Evolutionary conservation across 2,329 filamentous ascomycete species (phyloP), one percentile per base, ranked within the genome.

Genomic region (Penicillium brasilianum): DNA sequence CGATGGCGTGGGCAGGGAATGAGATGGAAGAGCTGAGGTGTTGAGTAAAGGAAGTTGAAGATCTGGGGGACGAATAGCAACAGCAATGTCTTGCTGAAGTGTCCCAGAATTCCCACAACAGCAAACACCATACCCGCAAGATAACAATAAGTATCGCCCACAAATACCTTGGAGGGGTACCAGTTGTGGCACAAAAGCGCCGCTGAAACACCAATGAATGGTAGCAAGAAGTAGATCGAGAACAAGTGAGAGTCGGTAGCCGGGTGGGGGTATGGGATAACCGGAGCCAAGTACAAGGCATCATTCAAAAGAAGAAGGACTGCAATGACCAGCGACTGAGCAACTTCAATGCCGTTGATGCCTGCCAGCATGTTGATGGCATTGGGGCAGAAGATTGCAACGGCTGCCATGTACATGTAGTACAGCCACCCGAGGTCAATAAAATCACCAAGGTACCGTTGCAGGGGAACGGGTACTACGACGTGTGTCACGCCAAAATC

Each of bases 301-400:
- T 98, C 95, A 80, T 99, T 99, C 75, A 92, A 80, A 61, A 90
- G 86, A 67, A 99, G 87, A 54, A 98, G 85, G 56, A 88, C 77
- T 28, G 93, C 94, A 74, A 99, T 92, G 65, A 97, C 91, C 64
- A 99, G 83, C 61, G 93, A 97, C 80, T 99, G 95, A 11, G 90
- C 88, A 58, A 98, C 95, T 77, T 99, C 95, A 75, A 99, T 95
- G 58, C 95, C 95, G 77, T 99, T 99, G 78, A 99, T 92, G n/a
- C 95, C 95, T 0, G 95, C 95, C n/a, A 99, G 83, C 80, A 99
- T 99, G 82, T 99, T 99, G 85, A 99, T 99, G 77, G 92, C 93
- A 81, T 99, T 98, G 7, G 95, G 93, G 69, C 93, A 96, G 82
- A 99, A 99, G 77, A 99, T 99, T 74, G 94, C 91, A 68, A 99